Evolutionary conservation across 805 yeast species (phyloP).

Genomic region (Ogataea chonburiensis): DNA sequence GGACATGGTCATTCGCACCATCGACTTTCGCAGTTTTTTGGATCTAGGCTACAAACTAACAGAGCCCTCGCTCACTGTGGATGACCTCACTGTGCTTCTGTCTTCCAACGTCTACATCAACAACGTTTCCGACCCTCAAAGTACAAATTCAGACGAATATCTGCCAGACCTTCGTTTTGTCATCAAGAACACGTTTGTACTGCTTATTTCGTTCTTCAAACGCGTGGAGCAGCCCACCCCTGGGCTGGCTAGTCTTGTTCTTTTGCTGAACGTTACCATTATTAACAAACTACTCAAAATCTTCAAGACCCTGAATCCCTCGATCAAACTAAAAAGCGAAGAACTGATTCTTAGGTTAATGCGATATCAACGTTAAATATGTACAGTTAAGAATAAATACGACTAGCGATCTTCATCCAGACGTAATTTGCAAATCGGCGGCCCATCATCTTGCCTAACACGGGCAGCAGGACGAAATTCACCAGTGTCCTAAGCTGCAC

Average conservation of each 20-base stretch:
- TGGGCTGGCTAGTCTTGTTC: slow-evolving; percentile 19
- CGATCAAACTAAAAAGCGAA: slow-evolving; percentile 18
- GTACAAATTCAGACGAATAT: slow-evolving; percentile 14
- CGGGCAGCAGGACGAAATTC: slow-evolving; percentile 60
- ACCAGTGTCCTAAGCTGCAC: slow-evolving; percentile 57
- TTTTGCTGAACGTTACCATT: slow-evolving; percentile 30
- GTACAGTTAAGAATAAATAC: slow-evolving; percentile 10
- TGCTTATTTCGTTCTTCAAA: slow-evolving; percentile 26
- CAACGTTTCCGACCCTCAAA: slow-evolving; percentile 14
- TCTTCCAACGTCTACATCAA: slow-evolving; percentile 32
- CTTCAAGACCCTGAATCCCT: slow-evolving; percentile 26
- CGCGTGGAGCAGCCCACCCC: slow-evolving; percentile 15
- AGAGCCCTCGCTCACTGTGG: slow-evolving; percentile 9
- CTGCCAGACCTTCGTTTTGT: slow-evolving; percentile 31
- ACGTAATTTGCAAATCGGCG: slow-evolving; percentile 49
- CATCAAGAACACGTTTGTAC: slow-evolving; percentile 29
- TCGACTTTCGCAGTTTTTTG: slow-evolving; percentile 28
- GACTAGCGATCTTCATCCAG: slow-evolving; percentile 33
- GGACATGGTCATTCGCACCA: slow-evolving; percentile 21
- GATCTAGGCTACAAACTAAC: slow-evolving; percentile 29
- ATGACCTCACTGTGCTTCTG: slow-evolving; percentile 13
- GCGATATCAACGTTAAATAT: slow-evolving; percentile 13
- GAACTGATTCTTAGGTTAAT: slow-evolving; percentile 15
- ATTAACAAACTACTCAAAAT: slow-evolving; percentile 31
- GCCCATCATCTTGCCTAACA: slow-evolving; percentile 67